Evolutionary conservation across 2,329 filamentous ascomycete genomes (phyloP).

Genomic region (Colletotrichum spinosum): DNA sequence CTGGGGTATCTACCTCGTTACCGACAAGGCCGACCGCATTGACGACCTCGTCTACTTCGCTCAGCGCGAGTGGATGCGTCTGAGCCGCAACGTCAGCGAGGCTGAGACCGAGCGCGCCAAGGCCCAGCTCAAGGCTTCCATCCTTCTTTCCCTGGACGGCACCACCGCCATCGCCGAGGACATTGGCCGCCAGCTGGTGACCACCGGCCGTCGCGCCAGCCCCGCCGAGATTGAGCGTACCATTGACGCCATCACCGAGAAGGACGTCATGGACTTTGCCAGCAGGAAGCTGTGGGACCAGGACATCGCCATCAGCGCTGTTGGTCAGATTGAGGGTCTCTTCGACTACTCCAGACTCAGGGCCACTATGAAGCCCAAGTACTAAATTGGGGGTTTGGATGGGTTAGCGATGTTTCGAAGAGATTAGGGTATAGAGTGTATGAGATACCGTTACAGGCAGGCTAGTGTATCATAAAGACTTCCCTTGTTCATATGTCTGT

Average conservation of each 20-base stretch:
- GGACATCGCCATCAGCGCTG: constrained; percentile 92
- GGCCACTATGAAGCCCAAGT: constrained; percentile 89
- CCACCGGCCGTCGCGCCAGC: constrained; percentile 90
- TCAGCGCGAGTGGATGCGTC: constrained; percentile 96
- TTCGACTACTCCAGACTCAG: constrained; percentile 83
- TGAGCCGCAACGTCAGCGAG: constrained; percentile 87
- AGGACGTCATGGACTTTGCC: constrained; percentile 97
- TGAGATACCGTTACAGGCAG: constrained; percentile 63
- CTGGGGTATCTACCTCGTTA: constrained; percentile 99
- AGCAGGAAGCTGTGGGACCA: constrained; percentile 97
- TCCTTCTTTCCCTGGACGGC: constrained; percentile 96
- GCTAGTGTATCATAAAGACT: constrained; percentile 66
- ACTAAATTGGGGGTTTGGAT: constrained; percentile 50
- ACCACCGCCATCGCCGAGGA: constrained; percentile 98
- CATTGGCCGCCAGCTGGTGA: constrained; percentile 98
- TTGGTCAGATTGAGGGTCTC: constrained; percentile 90
- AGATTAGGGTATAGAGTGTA: constrained; percentile 66
- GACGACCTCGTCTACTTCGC: constrained; percentile 99
- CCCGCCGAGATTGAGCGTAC: constrained; percentile 95
- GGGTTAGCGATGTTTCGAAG: constrained; percentile 42
- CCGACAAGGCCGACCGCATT: constrained; percentile 86
- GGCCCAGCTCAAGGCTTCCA: constrained; percentile 98
- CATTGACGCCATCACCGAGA: constrained; percentile 89
- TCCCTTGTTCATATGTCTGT: constrained; percentile 40
- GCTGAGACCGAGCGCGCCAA: constrained; percentile 98